phyloP scores from a whole-genome alignment of 768 basidiomycete species.

The Myochromella boudieri region DNA sequence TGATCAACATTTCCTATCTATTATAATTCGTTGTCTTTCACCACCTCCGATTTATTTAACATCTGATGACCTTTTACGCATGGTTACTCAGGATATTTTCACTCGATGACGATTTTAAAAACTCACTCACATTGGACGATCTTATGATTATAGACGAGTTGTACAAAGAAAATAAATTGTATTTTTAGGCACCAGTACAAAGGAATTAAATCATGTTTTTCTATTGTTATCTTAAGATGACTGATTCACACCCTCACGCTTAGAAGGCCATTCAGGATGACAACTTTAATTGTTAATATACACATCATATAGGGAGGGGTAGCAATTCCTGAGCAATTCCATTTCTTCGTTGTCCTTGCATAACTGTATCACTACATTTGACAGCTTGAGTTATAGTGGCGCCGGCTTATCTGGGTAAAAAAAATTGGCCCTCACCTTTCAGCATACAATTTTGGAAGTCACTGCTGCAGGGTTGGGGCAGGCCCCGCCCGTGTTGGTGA shows the following conservation, averaged over 20 bases:
- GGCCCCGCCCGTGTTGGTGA: conserved; percentile 15
- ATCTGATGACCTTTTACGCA: conserved; percentile 3
- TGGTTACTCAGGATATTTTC: background rate
- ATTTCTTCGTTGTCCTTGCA: too few relatives aligned
- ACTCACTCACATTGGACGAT: background rate
- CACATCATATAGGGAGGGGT: too few relatives aligned
- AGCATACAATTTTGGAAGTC: background rate
- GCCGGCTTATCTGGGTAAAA: too few relatives aligned
- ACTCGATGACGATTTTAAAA: background rate
- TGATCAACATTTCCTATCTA: conserved; percentile 11
- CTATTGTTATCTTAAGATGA: too few relatives aligned
- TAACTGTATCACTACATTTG: too few relatives aligned
- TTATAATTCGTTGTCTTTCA: conserved; percentile 6
- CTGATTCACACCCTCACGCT: too few relatives aligned
- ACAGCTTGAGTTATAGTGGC: too few relatives aligned
- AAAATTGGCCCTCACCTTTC: too few relatives aligned
- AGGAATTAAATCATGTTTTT: too few relatives aligned
- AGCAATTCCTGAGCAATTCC: too few relatives aligned
- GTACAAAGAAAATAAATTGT: background rate
- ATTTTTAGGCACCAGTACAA: conserved; percentile 1
- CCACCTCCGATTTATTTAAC: conserved; percentile 1
- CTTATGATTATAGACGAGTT: background rate
- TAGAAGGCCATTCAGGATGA: too few relatives aligned
- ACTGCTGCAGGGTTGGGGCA: conserved; percentile 10
- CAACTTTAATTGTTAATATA: too few relatives aligned